phyloP scores from a whole-genome alignment of 176 grass and related monocot genomes.

The Thinopyrum elongatum region DNA sequence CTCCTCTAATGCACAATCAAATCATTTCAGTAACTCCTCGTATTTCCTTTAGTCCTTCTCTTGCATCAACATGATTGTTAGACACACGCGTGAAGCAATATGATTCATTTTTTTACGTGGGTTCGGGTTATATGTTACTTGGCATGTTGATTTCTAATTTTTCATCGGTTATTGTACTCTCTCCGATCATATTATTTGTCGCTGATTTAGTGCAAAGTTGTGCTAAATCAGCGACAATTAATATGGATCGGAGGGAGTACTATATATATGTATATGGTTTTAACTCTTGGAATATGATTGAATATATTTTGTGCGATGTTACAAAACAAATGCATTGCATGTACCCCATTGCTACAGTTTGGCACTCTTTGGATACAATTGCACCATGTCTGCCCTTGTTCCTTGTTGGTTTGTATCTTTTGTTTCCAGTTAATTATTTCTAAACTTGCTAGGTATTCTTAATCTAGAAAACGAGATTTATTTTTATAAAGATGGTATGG shows the following conservation, averaged over 20 bases:
- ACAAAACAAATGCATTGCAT: not conserved
- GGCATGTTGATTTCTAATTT: not conserved
- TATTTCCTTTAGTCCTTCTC: not conserved
- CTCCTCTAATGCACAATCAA: not conserved
- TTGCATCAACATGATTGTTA: not conserved
- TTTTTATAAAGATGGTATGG: not conserved
- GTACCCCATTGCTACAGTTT: not conserved
- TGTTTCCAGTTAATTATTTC: not conserved
- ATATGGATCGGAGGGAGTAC: too few relatives aligned
- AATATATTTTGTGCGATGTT: not conserved
- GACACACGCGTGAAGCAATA: not conserved
- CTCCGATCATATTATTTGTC: too few relatives aligned
- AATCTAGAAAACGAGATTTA: not conserved
- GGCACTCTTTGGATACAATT: not conserved
- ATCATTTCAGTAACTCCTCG: not conserved
- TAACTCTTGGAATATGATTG: not conserved
- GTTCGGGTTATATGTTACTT: not conserved
- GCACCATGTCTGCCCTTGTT: not conserved
- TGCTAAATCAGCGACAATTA: too few relatives aligned
- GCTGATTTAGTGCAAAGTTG: too few relatives aligned
- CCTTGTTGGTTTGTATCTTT: not conserved
- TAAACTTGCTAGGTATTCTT: not conserved
- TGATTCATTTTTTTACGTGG: not conserved
- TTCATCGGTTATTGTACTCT: not conserved
- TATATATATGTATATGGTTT: not conserved